Evolutionary conservation across 2,329 filamentous ascomycete genomes (phyloP).

Genomic region (Cladophialophora exuberans): DNA sequence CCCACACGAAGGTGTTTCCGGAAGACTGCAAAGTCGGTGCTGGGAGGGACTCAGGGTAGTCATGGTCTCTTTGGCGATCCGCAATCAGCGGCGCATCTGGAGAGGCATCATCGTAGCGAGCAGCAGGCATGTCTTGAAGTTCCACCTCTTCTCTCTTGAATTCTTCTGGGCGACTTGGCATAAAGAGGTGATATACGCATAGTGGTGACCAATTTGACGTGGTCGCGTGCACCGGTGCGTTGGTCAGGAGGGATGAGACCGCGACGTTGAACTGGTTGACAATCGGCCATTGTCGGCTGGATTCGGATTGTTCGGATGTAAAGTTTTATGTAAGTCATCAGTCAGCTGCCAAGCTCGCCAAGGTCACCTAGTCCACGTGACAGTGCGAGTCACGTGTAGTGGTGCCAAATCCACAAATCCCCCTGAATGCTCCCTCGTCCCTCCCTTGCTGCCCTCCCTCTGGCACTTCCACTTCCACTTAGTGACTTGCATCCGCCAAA

Average conservation of each 20-base stretch:
- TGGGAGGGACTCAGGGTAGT: background rate
- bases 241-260: background rate
- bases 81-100: conserved; percentile 24
- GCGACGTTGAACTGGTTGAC: background rate
- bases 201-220: background rate
- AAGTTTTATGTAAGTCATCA: too few relatives aligned
- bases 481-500: too few relatives aligned
- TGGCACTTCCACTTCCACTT: too few relatives aligned
- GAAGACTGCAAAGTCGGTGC: conserved; percentile 20
- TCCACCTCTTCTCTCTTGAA: conserved; percentile 22
- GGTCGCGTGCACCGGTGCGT: conserved; percentile 13
- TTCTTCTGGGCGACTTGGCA: conserved; percentile 7
- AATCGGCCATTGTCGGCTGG: too few relatives aligned
- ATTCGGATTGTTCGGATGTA: too few relatives aligned
- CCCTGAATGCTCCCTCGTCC: too few relatives aligned
- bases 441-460: too few relatives aligned
- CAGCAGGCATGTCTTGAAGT: conserved; percentile 19
- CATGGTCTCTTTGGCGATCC: background rate
- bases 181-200: conserved; percentile 7
- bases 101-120: conserved; percentile 14
- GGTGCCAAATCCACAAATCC: too few relatives aligned
- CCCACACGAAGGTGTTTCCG: conserved; percentile 55
- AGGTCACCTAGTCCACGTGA: too few relatives aligned
- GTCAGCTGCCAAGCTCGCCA: too few relatives aligned
- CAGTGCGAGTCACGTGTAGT: too few relatives aligned